Evolutionary conservation across 805 yeast species (phyloP), one percentile per base, ranked within the genome.

Genomic region (Candida wancherniae): DNA sequence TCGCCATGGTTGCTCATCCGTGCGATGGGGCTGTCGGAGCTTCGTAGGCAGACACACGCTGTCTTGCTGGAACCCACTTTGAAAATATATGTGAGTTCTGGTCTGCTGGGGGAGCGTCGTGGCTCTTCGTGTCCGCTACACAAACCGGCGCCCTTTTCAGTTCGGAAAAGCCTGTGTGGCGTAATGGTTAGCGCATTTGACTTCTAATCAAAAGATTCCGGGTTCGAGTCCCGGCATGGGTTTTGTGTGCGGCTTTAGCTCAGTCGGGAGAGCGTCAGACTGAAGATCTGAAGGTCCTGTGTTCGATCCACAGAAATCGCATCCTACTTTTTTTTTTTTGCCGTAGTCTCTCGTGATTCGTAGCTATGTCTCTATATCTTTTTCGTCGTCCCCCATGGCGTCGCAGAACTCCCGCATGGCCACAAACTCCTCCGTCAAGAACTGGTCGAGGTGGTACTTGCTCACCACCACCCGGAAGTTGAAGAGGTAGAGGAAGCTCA

Each of bases 381-480:
- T 13, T 21, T 47, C 31, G 15, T 39, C 31, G 1, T 13, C 13
- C 12, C 33, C 19, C 12, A 29, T n/a, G 3, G 29, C 33, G 27
- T 42, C 22, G 13, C 36, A 38, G 36, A 58, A 61, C 13, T 37
- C 44, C 25, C 60, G 47, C 34, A 65, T 50, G 6, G 54, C 53
- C 11, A 51, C 44, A 36, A 59, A 61, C 22, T 53, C 58, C 17
- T 55, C 54, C 6, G 45, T 42, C 35, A 65, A 49, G 33, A 55
- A 63, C 23, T 57, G 48, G 36, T 53, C 44, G 31, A 67, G 42
- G 11, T 53, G 43, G 20, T 43, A 41, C 39, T 55, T 53, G 34
- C 69, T 69, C 6, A 70, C 67, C 25, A 62, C 64, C 34, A 76
- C 51, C 28, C 71, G 67, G 48, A 73, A 75, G 45, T 73, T 69